Evolutionary conservation across 352 stramenopile species (phyloP).

Genomic region (Pythium diclinum): DNA sequence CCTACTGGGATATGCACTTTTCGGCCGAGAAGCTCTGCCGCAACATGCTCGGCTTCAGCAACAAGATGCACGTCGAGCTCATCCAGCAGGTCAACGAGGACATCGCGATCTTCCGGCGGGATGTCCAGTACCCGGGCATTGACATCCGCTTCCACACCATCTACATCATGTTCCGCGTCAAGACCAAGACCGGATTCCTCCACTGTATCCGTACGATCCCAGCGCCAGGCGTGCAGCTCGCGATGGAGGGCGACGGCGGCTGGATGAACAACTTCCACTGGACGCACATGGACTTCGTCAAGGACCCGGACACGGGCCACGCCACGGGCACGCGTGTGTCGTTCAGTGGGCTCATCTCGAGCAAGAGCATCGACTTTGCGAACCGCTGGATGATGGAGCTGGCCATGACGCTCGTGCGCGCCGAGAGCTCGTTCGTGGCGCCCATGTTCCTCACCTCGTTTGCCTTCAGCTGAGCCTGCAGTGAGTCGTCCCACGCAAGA

Average conservation of each 20-base stretch:
- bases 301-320: conserved; percentile 21
- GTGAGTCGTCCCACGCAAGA: too few species aligned
- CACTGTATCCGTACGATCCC: conserved; percentile 31
- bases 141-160: conserved; percentile 27
- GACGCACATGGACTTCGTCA: conserved; percentile 28
- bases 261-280: conserved; percentile 37
- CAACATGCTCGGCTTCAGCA: conserved; percentile 31
- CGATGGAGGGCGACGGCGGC: conserved; percentile 23
- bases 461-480: not conserved
- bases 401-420: conserved; percentile 27
- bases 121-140: conserved; percentile 29
- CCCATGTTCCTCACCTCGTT: conserved; percentile 21
- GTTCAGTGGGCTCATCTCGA: conserved; percentile 29
- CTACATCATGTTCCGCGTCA: conserved; percentile 33
- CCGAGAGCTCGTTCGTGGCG: conserved; percentile 29
- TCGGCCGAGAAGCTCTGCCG: conserved; percentile 28
- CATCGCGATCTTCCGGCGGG: conserved; percentile 27
- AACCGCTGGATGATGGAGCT: conserved; percentile 34
- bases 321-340: conserved; percentile 21
- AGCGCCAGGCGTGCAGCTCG: conserved; percentile 15
- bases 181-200: conserved; percentile 24
- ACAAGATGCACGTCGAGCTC: conserved; percentile 30
- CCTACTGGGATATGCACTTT: conserved; percentile 32
- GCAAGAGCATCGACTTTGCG: conserved; percentile 25
- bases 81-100: conserved; percentile 29